Percentiles rank a stretch among this genome's conserved stretches.
These are phyloP conservation scores for Forsythia suspensa DNA, from an alignment of 257 asterid genomes.

Conservation along the genomic window DNA sequence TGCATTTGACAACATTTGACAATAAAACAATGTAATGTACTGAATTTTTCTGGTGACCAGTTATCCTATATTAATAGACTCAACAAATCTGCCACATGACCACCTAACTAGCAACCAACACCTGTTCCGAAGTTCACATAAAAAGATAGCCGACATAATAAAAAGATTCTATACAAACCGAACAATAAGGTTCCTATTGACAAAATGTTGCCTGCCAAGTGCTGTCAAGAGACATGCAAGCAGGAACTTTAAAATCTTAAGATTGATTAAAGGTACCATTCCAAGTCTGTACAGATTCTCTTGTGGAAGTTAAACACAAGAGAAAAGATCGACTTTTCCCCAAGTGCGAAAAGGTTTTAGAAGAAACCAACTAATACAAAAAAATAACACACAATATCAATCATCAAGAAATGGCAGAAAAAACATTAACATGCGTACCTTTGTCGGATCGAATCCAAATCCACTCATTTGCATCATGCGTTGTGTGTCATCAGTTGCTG, in stretches of 20 bases:
- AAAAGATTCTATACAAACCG: background rate
- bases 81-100: background rate
- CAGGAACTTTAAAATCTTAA: background rate
- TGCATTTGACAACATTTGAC: too few relatives aligned
- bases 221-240: background rate
- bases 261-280: background rate
- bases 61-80: background rate
- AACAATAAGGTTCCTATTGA: background rate
- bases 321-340: background rate
- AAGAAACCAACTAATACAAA: background rate
- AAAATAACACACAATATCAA: background rate
- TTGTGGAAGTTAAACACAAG: background rate
- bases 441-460: conserved; percentile 83
- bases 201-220: background rate
- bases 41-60: background rate
- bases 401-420: background rate
- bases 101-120: background rate
- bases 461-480: conserved; percentile 99
- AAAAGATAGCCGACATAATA: background rate
- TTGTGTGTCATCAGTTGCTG: conserved; percentile 92
- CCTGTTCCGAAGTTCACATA: background rate
- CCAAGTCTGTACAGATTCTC: background rate
- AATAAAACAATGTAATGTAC: background rate
- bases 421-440: conserved; percentile 38
- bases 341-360: background rate